phyloP scores from a whole-genome alignment of 2,329 filamentous ascomycete species.

The Nothopassalora personata region DNA sequence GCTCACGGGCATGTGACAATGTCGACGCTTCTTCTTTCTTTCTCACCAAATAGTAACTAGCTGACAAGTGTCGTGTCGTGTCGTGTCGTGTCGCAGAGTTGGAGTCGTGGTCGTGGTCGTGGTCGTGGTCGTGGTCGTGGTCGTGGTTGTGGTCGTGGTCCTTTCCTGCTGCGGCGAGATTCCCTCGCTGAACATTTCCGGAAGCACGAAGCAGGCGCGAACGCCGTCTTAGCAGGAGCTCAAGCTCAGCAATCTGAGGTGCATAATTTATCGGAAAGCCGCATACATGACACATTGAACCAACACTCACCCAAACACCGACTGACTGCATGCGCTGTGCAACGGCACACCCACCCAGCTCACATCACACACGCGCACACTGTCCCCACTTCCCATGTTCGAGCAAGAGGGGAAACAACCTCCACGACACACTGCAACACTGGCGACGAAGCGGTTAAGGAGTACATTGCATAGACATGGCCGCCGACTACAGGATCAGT shows the following conservation, averaged over 20 bases:
- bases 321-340: background rate
- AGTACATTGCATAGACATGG: slow-evolving; percentile 24
- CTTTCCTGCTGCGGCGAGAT: background rate
- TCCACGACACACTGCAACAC: background rate
- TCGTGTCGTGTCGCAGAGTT: background rate
- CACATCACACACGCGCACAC: background rate
- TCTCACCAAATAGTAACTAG: background rate
- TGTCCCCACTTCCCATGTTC: background rate
- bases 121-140: background rate
- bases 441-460: background rate
- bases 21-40: background rate
- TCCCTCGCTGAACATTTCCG: background rate
- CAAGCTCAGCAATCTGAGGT: background rate
- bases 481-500: slow-evolving; percentile 36
- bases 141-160: background rate
- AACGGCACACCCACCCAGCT: background rate
- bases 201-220: background rate
- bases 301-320: background rate
- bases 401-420: background rate
- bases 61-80: no score
- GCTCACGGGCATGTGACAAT: background rate
- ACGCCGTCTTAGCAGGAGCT: background rate
- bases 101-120: background rate
- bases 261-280: background rate
- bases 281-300: background rate